Conservation (phyloP, 176 grass and related monocot genomes). For the Pontederia crassipes region DNA sequence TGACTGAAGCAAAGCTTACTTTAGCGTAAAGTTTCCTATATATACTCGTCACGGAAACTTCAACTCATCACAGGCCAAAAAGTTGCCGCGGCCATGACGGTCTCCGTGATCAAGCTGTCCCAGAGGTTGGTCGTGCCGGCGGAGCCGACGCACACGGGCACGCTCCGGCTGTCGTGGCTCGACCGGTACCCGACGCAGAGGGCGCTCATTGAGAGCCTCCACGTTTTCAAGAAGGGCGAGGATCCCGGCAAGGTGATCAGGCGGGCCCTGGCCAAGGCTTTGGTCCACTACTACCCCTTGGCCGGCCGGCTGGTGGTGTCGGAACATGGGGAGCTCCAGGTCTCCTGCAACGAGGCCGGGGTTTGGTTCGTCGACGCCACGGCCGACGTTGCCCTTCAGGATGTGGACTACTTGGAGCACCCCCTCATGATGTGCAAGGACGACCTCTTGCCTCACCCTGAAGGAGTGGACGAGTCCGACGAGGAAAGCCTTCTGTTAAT, state of each 20-base stretch:
- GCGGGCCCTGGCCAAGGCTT: conserved; percentile 28
- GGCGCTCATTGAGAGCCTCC: conserved; percentile 83
- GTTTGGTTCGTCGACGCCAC: conserved; percentile 72
- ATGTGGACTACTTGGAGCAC: conserved; percentile 87
- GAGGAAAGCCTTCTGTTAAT: conserved; percentile 48
- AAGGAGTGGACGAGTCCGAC: conserved; percentile 17
- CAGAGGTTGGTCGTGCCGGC: conserved; percentile 38
- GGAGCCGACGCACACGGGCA: conserved; percentile 25
- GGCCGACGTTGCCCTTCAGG: conserved; percentile 27
- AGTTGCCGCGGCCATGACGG: neutral
- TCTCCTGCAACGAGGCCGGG: conserved; percentile 45
- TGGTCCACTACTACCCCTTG: conserved; percentile 67
- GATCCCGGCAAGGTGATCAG: conserved; percentile 37
- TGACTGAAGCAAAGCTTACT: too few species aligned
- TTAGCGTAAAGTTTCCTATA: too few species aligned
- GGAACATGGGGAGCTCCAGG: conserved; percentile 40
- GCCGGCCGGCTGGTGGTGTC: conserved; percentile 45
- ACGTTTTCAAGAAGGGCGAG: conserved; percentile 47
- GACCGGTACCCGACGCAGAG: conserved; percentile 87
- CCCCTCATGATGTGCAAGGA: conserved; percentile 82
- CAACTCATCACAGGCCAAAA: neutral
- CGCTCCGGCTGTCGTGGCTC: conserved; percentile 68
- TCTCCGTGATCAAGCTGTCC: conserved; percentile 15
- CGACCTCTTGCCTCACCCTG: conserved; percentile 54
- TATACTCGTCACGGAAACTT: neutral